These are phyloP conservation scores for Hsuehochloa calcarea DNA, from an alignment of 176 grass and related monocot species.

Conservation along the genomic window DNA sequence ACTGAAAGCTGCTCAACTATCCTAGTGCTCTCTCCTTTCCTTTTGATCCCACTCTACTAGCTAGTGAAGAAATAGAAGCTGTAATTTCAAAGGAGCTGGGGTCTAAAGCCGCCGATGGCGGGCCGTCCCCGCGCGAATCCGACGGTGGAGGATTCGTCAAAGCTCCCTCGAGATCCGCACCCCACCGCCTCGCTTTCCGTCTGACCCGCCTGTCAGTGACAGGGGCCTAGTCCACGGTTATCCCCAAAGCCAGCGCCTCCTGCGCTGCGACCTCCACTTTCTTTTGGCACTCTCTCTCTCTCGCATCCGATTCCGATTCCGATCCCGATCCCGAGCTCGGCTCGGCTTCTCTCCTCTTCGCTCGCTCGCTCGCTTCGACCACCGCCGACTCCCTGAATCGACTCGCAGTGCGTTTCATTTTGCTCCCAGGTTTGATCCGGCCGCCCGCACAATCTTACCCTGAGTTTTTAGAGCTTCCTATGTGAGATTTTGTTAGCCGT, in stretches of 20 bases:
- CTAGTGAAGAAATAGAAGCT: no score
- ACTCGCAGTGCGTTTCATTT: background rate
- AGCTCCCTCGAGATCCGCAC: slow-evolving; percentile 8
- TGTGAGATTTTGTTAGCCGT: background rate
- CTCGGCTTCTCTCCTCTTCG: background rate
- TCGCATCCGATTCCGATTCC: no score
- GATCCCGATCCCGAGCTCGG: background rate
- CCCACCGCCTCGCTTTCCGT: background rate
- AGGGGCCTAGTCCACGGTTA: background rate
- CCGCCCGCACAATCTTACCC: background rate
- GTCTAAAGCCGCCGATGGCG: background rate
- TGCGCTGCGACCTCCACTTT: background rate
- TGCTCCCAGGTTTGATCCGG: background rate
- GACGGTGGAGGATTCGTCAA: background rate
- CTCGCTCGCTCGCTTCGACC: background rate
- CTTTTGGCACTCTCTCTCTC: background rate
- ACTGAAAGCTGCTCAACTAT: no score
- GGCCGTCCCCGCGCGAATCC: background rate
- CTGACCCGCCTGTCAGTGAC: background rate
- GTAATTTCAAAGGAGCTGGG: no score
- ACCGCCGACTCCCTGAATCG: background rate
- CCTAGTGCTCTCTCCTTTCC: no score
- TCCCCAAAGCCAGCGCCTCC: background rate
- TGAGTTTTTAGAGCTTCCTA: background rate
- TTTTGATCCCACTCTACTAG: no score